Base-by-base conservation (phyloP, 495 filamentous ascomycete genomes). In the Stereocaulon alpinum region DNA sequence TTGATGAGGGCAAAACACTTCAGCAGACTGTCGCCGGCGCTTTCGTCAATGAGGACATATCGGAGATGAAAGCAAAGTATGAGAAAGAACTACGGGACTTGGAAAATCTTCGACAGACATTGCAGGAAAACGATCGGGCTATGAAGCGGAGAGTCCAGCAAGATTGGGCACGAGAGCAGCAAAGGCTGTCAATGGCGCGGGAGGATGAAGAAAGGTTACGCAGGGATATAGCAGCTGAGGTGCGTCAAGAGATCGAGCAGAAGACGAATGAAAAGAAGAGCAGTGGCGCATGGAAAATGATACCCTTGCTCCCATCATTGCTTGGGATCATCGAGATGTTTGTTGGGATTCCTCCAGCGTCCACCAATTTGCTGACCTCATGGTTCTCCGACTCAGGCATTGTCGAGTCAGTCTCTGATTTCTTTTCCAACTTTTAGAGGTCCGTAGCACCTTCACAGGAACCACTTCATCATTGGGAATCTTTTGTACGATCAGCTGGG, bases 11-110 rank as follows among this genome's bases (percentile, higher is more conserved):
- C 1, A 66, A 59, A 52, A 56, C 51, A 18, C 62, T 72, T 3
- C 50, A 53, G 17, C 49, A 72, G 4, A 72, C 71, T 9, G 22
- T 54, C 11, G 71, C 63, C 22, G 61, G 61, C 22, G 47, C 59
- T 12, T 64, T 62, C 30, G 63, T 67, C 24, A 65, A 55, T 48
- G 56, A 64, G 37, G 57, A 65, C 17, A 32, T 65, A 34, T 43
- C 56, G 22, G 53, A 62, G 1, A 9, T 47, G 59, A 62, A 60
- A 43, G 45, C 56, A 1, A 40, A 63, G 41, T 60, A 64, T 49
- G 51, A 67, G 55, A 22, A 56, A 29, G 64, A 60, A 40, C 42
- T 67, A 18, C 54, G 37, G 27, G 60, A 61, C 37, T 40, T 67
- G n/a, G 62, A 64, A 18, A 43, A 58, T 18, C 50, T 62, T 20